Evolutionary conservation across 495 filamentous ascomycete species (phyloP), one percentile per base, ranked within the genome.

Genomic region (Friedmanniomyces simplex): DNA sequence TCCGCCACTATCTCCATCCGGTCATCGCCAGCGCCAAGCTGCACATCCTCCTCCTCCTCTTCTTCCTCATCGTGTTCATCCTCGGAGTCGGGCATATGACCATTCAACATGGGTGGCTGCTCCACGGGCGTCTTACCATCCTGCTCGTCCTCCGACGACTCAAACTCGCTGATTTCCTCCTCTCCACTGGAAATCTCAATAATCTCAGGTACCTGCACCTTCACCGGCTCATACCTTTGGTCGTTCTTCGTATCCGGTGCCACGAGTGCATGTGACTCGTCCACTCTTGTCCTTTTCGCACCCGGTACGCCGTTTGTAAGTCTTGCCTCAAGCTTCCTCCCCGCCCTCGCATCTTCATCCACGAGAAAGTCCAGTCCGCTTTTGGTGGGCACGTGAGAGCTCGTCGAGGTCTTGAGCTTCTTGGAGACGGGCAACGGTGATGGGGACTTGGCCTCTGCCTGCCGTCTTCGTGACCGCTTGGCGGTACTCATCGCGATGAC

Each of bases 211-310:
- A 25, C 13, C 54, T 64, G 54, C 42, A 63, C 57, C 64, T 76
- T 54, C 61, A 67, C 58, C 20, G 63, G 63, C 21, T 60, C 67
- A 13, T 60, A 69, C 20, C 68, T 65, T 12, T 52, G 26, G 14
- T 50, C 50, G 11, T 50, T 50, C 45, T 16, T 45, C 32, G 18
- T 48, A 60, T 63, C 52, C 26, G 51, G 25, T 30, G 63, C 66
- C 16, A 96, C 85, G 4, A 84, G 77, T 41, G 87, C 76, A 54
- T 74, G 80, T 16, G 86, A 82, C 66, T 95, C 88, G 69, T 95
- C 82, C 45, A 95, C 82, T 34, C 77, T 78, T 54, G 64, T 74
- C 59, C 84, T 77, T 41, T 75, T 79, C 32, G 77, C 63, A 21
- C 80, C 73, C 59, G 82, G 87, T 14, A 67, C 64, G 14, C 63